Evolutionary conservation across 805 yeast genomes (phyloP), one percentile per base, ranked within the genome.

Genomic region (Tetrapisispora pingtungensis): DNA sequence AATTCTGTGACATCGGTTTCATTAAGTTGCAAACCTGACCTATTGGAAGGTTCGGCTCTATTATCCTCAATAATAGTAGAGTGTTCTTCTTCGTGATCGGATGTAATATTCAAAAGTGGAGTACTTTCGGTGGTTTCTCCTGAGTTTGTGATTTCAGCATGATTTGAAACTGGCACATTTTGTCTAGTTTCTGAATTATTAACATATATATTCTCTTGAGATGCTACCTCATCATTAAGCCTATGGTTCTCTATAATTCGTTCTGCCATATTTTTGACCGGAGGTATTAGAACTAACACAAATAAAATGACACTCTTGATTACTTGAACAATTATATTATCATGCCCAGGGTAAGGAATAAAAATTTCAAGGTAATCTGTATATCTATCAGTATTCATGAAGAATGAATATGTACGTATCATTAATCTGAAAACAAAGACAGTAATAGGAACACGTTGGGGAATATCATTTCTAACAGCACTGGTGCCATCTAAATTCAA

Each of bases 321-420:
- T 7, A 31, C 15, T 30, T 28, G 24, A 18, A 8, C 13, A 17
- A 41, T n/a, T 4, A 41, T 30, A 17, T 20, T 41, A 22, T 41
- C 44, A 20, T 12, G 30, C 2, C 22, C 24, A 10, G 44, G 44
- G n/a, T 30, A 19, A 14, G 44, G 44, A 13, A 41, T 32, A 20
- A 41, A 26, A 2, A 8, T 7, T 22, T 35, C 31, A 12, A 41
- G 20, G 2, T 14, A 4, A 20, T 19, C 19, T 1, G n/a, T 15
- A 28, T 41, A 41, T 7, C 33, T 8, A 17, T 37, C 40, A 10
- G 40, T 14, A 18, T 37, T 37, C 22, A 37, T 27, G 10, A 37
- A 27, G 17, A 18, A 12, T 6, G 17, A 15, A 28, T 37, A 37
- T 7, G 26, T 10, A 6, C 15, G 20, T 7, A 15, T 37, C 14